Evolutionary conservation across 345 rosid species (phyloP), one percentile per base, ranked within the genome.

Genomic region (Populus davidiana): DNA sequence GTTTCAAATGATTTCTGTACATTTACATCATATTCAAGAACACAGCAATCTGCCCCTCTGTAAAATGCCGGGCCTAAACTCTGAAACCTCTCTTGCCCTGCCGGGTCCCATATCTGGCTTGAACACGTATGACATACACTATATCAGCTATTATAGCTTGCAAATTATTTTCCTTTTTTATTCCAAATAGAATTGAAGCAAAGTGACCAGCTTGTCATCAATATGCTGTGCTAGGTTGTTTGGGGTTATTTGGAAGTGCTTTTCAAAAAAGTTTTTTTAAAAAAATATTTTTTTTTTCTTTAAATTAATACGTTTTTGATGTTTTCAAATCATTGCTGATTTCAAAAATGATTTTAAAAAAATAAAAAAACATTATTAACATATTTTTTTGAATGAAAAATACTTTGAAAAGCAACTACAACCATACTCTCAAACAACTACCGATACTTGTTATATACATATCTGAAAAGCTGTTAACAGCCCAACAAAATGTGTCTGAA

Each of bases 41-140:
- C 94, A 63, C 98, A 91, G 75, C 97, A 95, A 79, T 95, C 99
- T 38, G 98, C 91, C 6, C 97, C 99, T 81, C 99, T 89, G 61
- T 91, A 95, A 77, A 95, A 93, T 2, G 98, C 96, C 0, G 97
- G 75, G 8, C 97, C 96, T 17, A 91, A 88, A 80, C 98, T 91
- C 63, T 93, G 96, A 83, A 95, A 95, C 73, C 97, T 89, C 77
- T 95, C 99, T 78, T 95, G 98, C 71, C 99, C 99, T 6, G 99
- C 99, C 7, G 98, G 93, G 85, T 95, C 97, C 99, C 99, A 95
- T 70, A 95, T 87, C 98, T 95, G 71, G 73, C 70, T 18, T 38
- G 6, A 59, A 31, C 33, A 63, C 67, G 4, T 29, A 5, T 20
- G 20, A 25, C 33, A 27, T 62, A 23, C 66, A 62, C 9, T 10